Conservation (phyloP, 1,284 basidiomycete genomes). For the Microbotryum intermedium region DNA sequence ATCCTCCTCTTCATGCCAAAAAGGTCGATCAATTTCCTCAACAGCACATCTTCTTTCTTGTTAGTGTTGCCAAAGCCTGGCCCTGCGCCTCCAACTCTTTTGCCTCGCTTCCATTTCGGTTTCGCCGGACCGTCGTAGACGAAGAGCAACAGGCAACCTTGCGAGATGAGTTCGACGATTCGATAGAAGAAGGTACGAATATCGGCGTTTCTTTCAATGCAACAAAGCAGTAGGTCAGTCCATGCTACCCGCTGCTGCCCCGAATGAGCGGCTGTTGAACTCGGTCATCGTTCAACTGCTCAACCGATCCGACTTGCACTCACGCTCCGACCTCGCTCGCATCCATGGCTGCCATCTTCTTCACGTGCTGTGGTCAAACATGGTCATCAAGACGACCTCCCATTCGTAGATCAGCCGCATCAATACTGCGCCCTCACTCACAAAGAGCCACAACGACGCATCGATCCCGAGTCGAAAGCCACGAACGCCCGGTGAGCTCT, state of each 20-base stretch:
- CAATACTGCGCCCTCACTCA: not conserved
- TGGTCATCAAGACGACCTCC: not conserved
- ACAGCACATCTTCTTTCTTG: conserved; percentile 39
- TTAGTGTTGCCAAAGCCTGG: conserved; percentile 70
- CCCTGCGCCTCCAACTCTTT: conserved; percentile 49
- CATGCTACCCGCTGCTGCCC: too few species aligned
- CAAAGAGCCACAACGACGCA: conserved; percentile 37
- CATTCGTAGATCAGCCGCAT: not conserved
- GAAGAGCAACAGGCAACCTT: conserved; percentile 78
- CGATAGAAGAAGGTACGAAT: conserved; percentile 48
- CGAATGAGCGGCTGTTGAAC: too few species aligned
- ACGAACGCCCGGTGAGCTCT: conserved; percentile 31
- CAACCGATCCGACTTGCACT: not conserved
- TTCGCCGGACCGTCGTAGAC: conserved; percentile 87
- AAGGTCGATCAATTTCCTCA: not conserved
- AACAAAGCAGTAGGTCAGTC: conserved; percentile 36
- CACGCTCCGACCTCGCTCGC: conserved; percentile 1
- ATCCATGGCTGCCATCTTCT: conserved; percentile 4
- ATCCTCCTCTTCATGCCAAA: conserved; percentile 13
- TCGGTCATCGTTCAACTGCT: conserved; percentile 35
- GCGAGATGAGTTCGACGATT: conserved; percentile 57
- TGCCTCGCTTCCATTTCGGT: conserved; percentile 72
- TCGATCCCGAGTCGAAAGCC: conserved; percentile 43
- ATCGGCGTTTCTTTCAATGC: conserved; percentile 45
- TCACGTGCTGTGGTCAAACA: not conserved